A percentile compares a stretch with the other conserved stretches of the same genome.
Evolutionary conservation across 2,329 filamentous ascomycete genomes (phyloP).

Genomic region (Cercospora zeae-maydis): DNA sequence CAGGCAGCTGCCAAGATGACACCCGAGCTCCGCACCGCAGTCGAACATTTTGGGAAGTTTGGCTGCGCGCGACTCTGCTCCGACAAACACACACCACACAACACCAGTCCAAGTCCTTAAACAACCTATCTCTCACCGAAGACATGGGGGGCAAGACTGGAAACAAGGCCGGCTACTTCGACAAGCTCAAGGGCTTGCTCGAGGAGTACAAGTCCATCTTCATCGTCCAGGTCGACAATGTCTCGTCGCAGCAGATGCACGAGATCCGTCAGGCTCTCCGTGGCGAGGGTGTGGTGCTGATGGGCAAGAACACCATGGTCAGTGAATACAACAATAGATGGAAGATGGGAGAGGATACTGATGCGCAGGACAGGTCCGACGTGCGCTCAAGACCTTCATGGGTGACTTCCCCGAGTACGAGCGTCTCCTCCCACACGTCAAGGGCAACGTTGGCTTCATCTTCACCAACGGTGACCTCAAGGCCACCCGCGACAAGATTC

Average conservation of each 20-base stretch:
- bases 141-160: slow-evolving; percentile 63
- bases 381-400: slow-evolving; percentile 94
- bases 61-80: not conserved
- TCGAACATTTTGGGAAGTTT: slow-evolving; percentile 2
- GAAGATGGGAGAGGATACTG: slow-evolving; percentile 3
- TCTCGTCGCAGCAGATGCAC: slow-evolving; percentile 99
- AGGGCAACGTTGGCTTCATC: slow-evolving; percentile 98
- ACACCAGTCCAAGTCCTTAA: slow-evolving; percentile 30
- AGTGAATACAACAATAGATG: not conserved
- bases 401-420: slow-evolving; percentile 92
- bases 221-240: slow-evolving; percentile 83
- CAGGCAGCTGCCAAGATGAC: not conserved
- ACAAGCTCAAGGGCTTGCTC: slow-evolving; percentile 97
- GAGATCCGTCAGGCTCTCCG: slow-evolving; percentile 94
- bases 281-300: slow-evolving; percentile 88
- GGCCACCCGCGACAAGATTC: slow-evolving; percentile 85
- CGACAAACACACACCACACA: slow-evolving; percentile 4
- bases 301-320: slow-evolving; percentile 99
- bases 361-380: slow-evolving; percentile 65
- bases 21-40: not conserved
- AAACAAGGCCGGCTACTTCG: slow-evolving; percentile 97
- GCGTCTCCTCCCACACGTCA: slow-evolving; percentile 91
- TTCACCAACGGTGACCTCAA: slow-evolving; percentile 99
- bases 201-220: slow-evolving; percentile 97
- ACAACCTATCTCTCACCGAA: slow-evolving; percentile 36